Conservation (phyloP, 164 flowering plant species). For the Pachysandra terminalis region DNA sequence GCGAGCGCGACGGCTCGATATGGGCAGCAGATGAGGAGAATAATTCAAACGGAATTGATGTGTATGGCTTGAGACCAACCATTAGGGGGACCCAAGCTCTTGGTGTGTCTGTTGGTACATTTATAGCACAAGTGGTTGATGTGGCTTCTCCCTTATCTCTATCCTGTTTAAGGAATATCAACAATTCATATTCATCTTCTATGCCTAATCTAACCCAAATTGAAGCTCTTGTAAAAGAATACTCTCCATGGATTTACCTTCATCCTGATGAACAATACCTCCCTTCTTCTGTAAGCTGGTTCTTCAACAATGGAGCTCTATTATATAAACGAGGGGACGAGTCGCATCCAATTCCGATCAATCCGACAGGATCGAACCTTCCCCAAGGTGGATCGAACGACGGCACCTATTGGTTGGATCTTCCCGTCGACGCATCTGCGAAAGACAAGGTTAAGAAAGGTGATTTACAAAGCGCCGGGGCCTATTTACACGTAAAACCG, state of each 20-base stretch:
- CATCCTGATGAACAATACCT: slow-evolving; percentile 75
- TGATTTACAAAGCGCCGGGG: slow-evolving; percentile 36
- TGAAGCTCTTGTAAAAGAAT: slow-evolving; percentile 42
- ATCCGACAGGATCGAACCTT: slow-evolving; percentile 65
- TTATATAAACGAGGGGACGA: slow-evolving; percentile 49
- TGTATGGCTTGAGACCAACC: slow-evolving; percentile 43
- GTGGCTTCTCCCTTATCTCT: slow-evolving; percentile 17
- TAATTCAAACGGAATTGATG: slow-evolving; percentile 25
- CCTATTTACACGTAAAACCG: slow-evolving; percentile 68
- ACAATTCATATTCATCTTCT: slow-evolving; percentile 13
- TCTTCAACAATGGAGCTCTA: slow-evolving; percentile 63
- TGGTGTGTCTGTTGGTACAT: slow-evolving; percentile 60
- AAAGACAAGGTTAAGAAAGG: slow-evolving; percentile 64
- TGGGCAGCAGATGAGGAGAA: slow-evolving; percentile 37
- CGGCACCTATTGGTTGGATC: slow-evolving; percentile 78
- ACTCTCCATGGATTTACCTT: slow-evolving; percentile 63
- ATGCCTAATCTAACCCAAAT: slow-evolving; percentile 68
- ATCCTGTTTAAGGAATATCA: slow-evolving; percentile 60
- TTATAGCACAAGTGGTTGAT: slow-evolving; percentile 30
- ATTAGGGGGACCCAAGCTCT: slow-evolving; percentile 39
- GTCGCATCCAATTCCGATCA: slow-evolving; percentile 42
- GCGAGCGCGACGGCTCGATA: slow-evolving; percentile 42
- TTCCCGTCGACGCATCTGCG: slow-evolving; percentile 40
- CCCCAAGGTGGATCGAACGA: slow-evolving; percentile 78
- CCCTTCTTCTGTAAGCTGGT: slow-evolving; percentile 82